Evolutionary conservation across 352 stramenopile genomes (phyloP).

Genomic region (Phytophthora agathidicida): DNA sequence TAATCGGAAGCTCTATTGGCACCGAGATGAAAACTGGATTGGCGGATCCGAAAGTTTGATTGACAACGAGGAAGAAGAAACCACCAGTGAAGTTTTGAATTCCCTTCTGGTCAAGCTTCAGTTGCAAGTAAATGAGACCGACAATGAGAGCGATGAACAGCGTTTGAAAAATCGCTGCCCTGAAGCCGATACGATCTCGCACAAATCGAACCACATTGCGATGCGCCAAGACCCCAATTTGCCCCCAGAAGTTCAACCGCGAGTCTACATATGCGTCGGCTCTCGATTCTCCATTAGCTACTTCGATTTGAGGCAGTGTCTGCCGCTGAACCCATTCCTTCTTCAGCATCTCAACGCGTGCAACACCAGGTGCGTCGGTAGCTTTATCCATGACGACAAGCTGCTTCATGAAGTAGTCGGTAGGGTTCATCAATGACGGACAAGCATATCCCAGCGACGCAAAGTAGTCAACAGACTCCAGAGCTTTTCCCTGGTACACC

Average conservation of each 20-base stretch:
- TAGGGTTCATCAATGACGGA: constrained; percentile 50
- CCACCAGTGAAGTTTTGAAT: constrained; percentile 46
- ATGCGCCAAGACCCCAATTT: constrained; percentile 42
- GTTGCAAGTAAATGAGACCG: constrained; percentile 53
- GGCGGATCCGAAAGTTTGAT: constrained; percentile 40
- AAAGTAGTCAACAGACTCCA: constrained; percentile 41
- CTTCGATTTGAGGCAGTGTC: constrained; percentile 11
- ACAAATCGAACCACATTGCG: constrained; percentile 41
- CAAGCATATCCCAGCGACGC: constrained; percentile 34
- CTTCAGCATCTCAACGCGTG: constrained; percentile 36
- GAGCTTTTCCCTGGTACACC: constrained; percentile 41
- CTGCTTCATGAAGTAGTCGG: constrained; percentile 57
- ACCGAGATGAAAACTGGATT: constrained; percentile 50
- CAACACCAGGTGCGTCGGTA: constrained; percentile 33
- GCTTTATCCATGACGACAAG: constrained; percentile 47
- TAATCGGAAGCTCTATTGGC: constrained; percentile 45
- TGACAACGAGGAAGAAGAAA: constrained; percentile 55
- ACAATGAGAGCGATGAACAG: constrained; percentile 44
- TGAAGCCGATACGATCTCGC: constrained; percentile 38
- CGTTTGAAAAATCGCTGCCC: constrained; percentile 33
- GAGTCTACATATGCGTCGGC: constrained; percentile 6
- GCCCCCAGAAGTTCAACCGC: constrained; percentile 23
- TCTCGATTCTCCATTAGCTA: background rate
- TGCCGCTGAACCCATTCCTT: constrained; percentile 27
- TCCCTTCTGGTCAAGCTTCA: constrained; percentile 40